Conservation (phyloP, 1,139 yeast genomes). For the Pichia sp. region DNA sequence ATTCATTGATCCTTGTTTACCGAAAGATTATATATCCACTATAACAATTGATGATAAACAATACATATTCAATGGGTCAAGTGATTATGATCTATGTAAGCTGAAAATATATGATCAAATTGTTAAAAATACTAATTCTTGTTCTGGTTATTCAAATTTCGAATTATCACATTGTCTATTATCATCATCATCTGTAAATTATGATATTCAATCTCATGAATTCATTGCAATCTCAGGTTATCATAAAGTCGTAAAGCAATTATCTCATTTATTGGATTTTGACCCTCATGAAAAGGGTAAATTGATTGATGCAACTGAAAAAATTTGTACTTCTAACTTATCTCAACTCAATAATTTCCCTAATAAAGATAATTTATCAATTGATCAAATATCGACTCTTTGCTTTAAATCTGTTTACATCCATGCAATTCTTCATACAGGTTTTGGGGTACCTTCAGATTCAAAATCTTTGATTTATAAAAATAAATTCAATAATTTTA, state of each 20-base stretch:
- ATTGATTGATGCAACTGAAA: constrained; percentile 19
- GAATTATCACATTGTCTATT: constrained; percentile 18
- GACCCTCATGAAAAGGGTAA: constrained; percentile 2
- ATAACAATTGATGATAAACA: constrained; percentile 13
- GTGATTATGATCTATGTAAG: constrained; percentile 52
- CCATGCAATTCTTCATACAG: constrained; percentile 61
- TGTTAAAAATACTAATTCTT: constrained; percentile 27
- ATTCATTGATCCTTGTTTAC: constrained; percentile 54
- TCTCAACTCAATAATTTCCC: constrained; percentile 5
- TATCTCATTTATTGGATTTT: constrained; percentile 31
- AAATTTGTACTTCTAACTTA: constrained; percentile 24
- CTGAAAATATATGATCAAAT: constrained; percentile 48
- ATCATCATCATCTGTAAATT: constrained; percentile 38
- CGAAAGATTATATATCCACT: constrained; percentile 30
- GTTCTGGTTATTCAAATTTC: not conserved
- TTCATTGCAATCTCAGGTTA: constrained; percentile 79
- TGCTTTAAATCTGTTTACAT: constrained; percentile 74
- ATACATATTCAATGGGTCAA: constrained; percentile 40
- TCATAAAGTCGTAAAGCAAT: constrained; percentile 57
- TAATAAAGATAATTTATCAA: constrained; percentile 29
- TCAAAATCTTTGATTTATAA: constrained; percentile 41
- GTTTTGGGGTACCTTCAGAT: constrained; percentile 58
- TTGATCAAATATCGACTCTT: constrained; percentile 39
- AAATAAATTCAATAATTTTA: constrained; percentile 47
- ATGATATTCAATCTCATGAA: constrained; percentile 40